Percentiles rank a stretch among this genome's conserved stretches.
These are phyloP conservation scores for Boletus holoroseus DNA, from an alignment of 1,284 basidiomycete species.

Conservation along the genomic window DNA sequence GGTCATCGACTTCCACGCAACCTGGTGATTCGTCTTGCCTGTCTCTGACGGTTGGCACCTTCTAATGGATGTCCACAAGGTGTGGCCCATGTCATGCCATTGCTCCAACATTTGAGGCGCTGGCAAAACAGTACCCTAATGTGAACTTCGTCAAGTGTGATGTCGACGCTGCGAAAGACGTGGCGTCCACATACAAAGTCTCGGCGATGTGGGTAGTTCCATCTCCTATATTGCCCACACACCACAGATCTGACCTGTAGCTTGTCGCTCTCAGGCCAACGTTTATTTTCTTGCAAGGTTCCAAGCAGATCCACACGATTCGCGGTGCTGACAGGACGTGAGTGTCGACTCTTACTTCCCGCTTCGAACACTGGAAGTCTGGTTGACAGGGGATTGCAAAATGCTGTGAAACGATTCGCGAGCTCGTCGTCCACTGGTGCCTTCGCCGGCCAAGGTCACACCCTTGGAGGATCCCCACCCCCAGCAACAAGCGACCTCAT, in stretches of 20 bases:
- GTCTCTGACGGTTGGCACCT: background rate
- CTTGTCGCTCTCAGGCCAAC: conserved; percentile 56
- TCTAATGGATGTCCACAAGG: conserved; percentile 39
- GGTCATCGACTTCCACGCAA: conserved; percentile 81
- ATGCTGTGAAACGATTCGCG: conserved; percentile 49
- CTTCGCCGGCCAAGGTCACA: conserved; percentile 70
- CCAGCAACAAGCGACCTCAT: conserved; percentile 32
- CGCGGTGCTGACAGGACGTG: conserved; percentile 63
- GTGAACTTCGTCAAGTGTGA: conserved; percentile 80
- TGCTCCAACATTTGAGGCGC: conserved; percentile 63
- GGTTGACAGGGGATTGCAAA: conserved; percentile 49
- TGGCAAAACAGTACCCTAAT: conserved; percentile 58
- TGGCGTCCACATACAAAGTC: conserved; percentile 55
- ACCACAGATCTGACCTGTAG: background rate
- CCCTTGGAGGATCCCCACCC: conserved; percentile 47
- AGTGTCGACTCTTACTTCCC: conserved; percentile 21
- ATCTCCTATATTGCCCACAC: background rate
- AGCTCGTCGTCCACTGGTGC: conserved; percentile 35
- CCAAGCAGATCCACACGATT: conserved; percentile 59
- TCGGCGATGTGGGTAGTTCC: conserved; percentile 54
- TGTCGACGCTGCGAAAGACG: conserved; percentile 64
- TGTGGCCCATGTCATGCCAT: conserved; percentile 78
- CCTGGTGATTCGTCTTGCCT: conserved; percentile 46
- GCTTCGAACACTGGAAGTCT: conserved; percentile 2
- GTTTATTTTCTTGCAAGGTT: conserved; percentile 70